Percentiles rank a stretch among this genome's conserved stretches.
These are phyloP conservation scores for Amaranthus cruentus DNA, from an alignment of 148 eudicot genomes.

Conservation along the genomic window DNA sequence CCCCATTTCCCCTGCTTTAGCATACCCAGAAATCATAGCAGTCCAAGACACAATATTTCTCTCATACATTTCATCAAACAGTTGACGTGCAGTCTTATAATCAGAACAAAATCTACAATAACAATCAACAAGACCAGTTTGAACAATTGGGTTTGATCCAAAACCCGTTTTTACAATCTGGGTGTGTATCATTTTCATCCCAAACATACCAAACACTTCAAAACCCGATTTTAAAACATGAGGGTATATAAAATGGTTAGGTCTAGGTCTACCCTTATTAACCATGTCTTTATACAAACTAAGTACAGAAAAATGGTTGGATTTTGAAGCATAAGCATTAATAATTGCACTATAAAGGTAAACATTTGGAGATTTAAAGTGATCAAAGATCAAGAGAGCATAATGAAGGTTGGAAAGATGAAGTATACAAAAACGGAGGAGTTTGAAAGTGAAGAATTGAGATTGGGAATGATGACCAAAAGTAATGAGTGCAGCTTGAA, in stretches of 20 bases:
- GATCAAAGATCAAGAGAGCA: slow-evolving; percentile 51
- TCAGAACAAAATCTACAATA: slow-evolving; percentile 48
- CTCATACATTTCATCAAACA: slow-evolving; percentile 80
- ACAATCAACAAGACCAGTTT: slow-evolving; percentile 55
- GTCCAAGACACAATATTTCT: slow-evolving; percentile 76
- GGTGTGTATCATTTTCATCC: slow-evolving; percentile 57
- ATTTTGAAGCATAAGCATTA: slow-evolving; percentile 43
- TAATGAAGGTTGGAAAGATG: slow-evolving; percentile 42
- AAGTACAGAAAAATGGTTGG: slow-evolving; percentile 33
- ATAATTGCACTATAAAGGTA: slow-evolving; percentile 69
- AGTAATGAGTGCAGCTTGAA: slow-evolving; percentile 52
- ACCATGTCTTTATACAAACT: slow-evolving; percentile 44
- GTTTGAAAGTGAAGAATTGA: slow-evolving; percentile 60
- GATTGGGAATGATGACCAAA: slow-evolving; percentile 58
- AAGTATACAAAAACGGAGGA: slow-evolving; percentile 50
- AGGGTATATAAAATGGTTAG: slow-evolving; percentile 61
- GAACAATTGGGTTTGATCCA: slow-evolving; percentile 59
- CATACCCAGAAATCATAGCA: slow-evolving; percentile 71
- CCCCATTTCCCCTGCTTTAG: slow-evolving; percentile 56
- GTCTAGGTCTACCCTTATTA: slow-evolving; percentile 22
- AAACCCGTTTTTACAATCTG: slow-evolving; percentile 64
- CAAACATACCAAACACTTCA: slow-evolving; percentile 33
- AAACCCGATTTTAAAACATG: slow-evolving; percentile 46
- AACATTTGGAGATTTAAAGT: slow-evolving; percentile 45
- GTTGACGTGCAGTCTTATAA: slow-evolving; percentile 35